Percentiles rank a stretch among this genome's conserved stretches.
Evolutionary conservation across 2,329 filamentous ascomycete species (phyloP).

Genomic region (Calonectria pseudoreteaudii): DNA sequence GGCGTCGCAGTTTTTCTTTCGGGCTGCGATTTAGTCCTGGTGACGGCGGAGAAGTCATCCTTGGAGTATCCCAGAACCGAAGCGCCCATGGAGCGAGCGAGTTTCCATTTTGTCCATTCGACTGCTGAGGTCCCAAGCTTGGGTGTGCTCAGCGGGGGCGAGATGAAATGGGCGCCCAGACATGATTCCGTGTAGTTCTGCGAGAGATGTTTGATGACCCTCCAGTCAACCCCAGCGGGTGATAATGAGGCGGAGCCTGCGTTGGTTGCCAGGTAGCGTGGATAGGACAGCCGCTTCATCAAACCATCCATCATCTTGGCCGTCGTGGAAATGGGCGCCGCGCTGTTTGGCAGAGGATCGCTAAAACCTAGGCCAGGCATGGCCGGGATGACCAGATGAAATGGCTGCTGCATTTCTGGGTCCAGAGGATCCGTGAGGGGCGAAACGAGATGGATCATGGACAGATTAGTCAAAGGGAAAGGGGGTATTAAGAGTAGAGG

Average conservation of each 20-base stretch:
- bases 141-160: constrained; percentile 66
- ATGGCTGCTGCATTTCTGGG: constrained; percentile 60
- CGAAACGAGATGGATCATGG: constrained; percentile 66
- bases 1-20: constrained; percentile 29
- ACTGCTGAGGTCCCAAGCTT: constrained; percentile 55
- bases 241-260: constrained; percentile 60
- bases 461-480: constrained; percentile 74
- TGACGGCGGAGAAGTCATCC: constrained; percentile 62
- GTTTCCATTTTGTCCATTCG: constrained; percentile 66
- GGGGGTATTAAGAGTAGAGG: constrained; percentile 74
- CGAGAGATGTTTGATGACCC: constrained; percentile 61
- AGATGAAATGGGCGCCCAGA: constrained; percentile 70
- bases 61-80: constrained; percentile 67
- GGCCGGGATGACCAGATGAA: constrained; percentile 75
- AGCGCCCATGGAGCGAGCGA: constrained; percentile 62
- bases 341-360: constrained; percentile 66
- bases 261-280: constrained; percentile 68
- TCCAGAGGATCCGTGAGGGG: constrained; percentile 65
- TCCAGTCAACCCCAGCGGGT: constrained; percentile 64
- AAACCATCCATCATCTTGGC: constrained; percentile 67
- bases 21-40: constrained; percentile 34
- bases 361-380: constrained; percentile 77
- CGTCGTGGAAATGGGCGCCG: constrained; percentile 62
- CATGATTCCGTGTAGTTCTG: constrained; percentile 61
- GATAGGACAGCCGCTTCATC: constrained; percentile 72